Conservation (phyloP, 108 stramenopile species). For the Tribonema minus region DNA sequence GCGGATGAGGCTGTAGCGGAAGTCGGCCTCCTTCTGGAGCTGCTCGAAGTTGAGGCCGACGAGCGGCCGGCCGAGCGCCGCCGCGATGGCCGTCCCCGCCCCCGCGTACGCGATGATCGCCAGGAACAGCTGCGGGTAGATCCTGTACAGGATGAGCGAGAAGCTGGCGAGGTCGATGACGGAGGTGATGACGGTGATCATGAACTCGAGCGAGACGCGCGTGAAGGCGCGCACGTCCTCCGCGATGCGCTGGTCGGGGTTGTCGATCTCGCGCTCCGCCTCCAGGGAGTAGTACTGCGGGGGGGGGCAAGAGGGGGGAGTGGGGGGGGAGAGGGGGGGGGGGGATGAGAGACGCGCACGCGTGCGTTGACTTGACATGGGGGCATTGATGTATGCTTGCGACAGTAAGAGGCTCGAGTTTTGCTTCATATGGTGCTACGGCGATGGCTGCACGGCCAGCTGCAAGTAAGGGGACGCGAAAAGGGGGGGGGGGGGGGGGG, state of each 20-base stretch:
- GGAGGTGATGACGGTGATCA: conserved; percentile 75
- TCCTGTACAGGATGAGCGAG: conserved; percentile 75
- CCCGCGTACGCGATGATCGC: conserved; percentile 75
- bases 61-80: conserved; percentile 49
- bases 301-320: no score
- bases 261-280: conserved; percentile 63
- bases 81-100: conserved; percentile 35
- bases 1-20: conserved; percentile 72
- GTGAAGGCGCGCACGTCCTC: conserved; percentile 89
- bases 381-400: no score
- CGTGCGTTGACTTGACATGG: no score
- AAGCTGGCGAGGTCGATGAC: conserved; percentile 82
- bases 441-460: no score
- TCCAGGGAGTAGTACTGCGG: conserved; percentile 39
- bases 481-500: no score
- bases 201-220: conserved; percentile 64
- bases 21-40: conserved; percentile 76
- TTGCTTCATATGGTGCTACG: no score
- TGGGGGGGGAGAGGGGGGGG: no score
- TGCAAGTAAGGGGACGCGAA: no score
- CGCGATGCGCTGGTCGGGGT: conserved; percentile 91
- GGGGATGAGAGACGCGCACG: no score
- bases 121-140: conserved; percentile 79
- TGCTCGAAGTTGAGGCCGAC: conserved; percentile 75
- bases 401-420: no score